Conservation (phyloP, 164 flowering plant genomes). For the Kingdonia uniflora region DNA sequence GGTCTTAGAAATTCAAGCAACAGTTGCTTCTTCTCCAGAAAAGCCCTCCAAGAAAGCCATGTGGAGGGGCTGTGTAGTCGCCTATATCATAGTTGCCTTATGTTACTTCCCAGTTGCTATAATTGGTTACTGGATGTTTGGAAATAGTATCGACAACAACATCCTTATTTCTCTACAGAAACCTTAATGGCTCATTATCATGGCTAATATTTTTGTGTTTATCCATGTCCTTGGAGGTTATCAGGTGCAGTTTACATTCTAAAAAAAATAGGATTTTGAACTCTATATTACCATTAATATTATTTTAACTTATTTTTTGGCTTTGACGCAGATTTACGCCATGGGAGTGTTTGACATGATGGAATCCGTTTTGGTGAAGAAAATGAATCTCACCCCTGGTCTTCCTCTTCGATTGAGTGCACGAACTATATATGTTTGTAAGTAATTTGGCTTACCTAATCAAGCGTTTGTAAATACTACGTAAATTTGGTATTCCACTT, state of each 20-base stretch:
- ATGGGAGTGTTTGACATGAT: too few relatives aligned
- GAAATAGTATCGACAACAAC: neutral
- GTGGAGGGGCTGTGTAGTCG: conserved; percentile 46
- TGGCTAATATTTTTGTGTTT: neutral
- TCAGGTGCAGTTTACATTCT: neutral
- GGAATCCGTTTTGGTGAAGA: too few relatives aligned
- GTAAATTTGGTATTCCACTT: too few relatives aligned
- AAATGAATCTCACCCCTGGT: too few relatives aligned
- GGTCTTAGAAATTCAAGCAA: conserved; percentile 57
- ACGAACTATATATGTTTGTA: too few relatives aligned
- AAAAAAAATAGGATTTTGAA: too few relatives aligned
- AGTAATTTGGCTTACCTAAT: too few relatives aligned
- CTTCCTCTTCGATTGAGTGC: too few relatives aligned
- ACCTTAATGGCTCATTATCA: neutral
- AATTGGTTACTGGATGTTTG: conserved; percentile 24
- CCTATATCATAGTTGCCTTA: conserved; percentile 32
- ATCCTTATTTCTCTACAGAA: neutral
- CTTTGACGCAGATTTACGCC: too few relatives aligned
- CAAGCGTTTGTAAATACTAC: too few relatives aligned
- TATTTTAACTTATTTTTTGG: too few relatives aligned
- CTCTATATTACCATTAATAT: too few relatives aligned
- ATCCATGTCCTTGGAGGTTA: conserved; percentile 1
- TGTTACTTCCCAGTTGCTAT: conserved; percentile 49
- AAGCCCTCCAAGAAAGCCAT: conserved; percentile 51
- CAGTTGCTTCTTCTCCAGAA: conserved; percentile 49